phyloP scores from a whole-genome alignment of 2,329 filamentous ascomycete species.

The Xylariomycetidae sp. region DNA sequence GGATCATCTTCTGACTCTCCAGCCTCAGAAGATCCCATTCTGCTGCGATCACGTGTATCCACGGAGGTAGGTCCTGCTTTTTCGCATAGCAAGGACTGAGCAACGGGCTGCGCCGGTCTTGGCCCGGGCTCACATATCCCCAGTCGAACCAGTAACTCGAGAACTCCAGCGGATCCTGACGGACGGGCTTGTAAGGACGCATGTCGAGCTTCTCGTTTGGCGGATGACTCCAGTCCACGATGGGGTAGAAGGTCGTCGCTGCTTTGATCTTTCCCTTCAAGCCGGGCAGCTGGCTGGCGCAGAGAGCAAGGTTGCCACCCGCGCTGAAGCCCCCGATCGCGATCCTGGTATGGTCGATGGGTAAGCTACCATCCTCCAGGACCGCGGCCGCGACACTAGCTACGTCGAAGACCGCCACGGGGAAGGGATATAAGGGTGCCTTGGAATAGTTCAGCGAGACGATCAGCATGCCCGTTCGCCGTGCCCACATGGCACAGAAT shows the following conservation, averaged over 20 bases:
- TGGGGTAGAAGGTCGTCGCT: slow-evolving; percentile 33
- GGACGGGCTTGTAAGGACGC: slow-evolving; percentile 31
- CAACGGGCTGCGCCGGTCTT: slow-evolving; percentile 32
- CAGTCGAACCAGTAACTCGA: slow-evolving; percentile 33
- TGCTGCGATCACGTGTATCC: slow-evolving; percentile 38
- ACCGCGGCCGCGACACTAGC: slow-evolving; percentile 34
- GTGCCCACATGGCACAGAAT: no score
- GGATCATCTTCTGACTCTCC: slow-evolving; percentile 36
- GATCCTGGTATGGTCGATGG: slow-evolving; percentile 34
- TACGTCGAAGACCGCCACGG: slow-evolving; percentile 34
- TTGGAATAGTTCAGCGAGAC: slow-evolving; percentile 39
- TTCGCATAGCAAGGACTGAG: slow-evolving; percentile 33
- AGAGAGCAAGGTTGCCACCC: slow-evolving; percentile 37
- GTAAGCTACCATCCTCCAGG: slow-evolving; percentile 34
- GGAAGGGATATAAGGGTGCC: slow-evolving; percentile 35
- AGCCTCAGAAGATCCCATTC: slow-evolving; percentile 42
- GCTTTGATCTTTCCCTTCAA: slow-evolving; percentile 31
- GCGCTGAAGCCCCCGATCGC: slow-evolving; percentile 41
- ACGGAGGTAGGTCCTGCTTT: slow-evolving; percentile 31
- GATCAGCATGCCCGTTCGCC: no score
- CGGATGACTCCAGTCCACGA: slow-evolving; percentile 34
- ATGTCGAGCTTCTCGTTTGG: slow-evolving; percentile 23
- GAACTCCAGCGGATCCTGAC: slow-evolving; percentile 21
- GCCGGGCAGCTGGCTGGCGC: slow-evolving; percentile 31
- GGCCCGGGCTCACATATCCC: slow-evolving; percentile 34